Base-by-base conservation (phyloP, 805 yeast species). In the Lipomyces lipofer region DNA sequence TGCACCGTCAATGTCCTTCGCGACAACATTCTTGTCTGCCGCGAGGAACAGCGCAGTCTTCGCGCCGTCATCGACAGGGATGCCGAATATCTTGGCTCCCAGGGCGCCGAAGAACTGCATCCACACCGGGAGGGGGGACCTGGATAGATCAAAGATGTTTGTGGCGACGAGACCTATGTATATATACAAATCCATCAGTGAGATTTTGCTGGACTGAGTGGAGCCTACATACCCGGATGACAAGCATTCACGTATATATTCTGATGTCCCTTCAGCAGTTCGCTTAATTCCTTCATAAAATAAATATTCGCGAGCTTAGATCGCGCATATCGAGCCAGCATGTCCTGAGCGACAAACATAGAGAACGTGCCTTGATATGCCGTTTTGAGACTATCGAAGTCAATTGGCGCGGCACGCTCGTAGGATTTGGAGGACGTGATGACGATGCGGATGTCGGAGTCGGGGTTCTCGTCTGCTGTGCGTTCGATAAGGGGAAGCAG, bases 261-360 rank as follows among this genome's bases (percentile, higher is more conserved):
- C 29, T 19, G 12, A 17, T 13, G 10, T 10, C 45, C 52, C 19
- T 22, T 45, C 22, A 52, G 35, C 12, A 43, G 51, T 10, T 43
- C 47, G 8, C 55, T 19, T 4, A 58, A 52, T 32, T 44, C 54
- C 3, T 35, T 49, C 36, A 43, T 35, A 28, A 58, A 54, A 35
- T 51, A 56, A 13, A 57, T 17, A 28, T 58, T 58, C n/a, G 54
- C 40, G 21, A 58, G 55, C 42, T 58, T 58, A 3, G 62, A 58
- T 10, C 56, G 61, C 10, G 56, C 54, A 39, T 58, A 58, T 15
- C 59, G 39, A 5, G 27, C 35, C 5, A 55, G 45, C 43, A 47
- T 33, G 13, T 58, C 56, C 4, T 25, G 47, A n/a, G 46, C 49
- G n/a, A 33, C 43, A 12, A 47, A 19, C n/a, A 42, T 28, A 7